phyloP scores from a whole-genome alignment of 371 early-diverging fungal genomes.

The Haplosporangium sp. region DNA sequence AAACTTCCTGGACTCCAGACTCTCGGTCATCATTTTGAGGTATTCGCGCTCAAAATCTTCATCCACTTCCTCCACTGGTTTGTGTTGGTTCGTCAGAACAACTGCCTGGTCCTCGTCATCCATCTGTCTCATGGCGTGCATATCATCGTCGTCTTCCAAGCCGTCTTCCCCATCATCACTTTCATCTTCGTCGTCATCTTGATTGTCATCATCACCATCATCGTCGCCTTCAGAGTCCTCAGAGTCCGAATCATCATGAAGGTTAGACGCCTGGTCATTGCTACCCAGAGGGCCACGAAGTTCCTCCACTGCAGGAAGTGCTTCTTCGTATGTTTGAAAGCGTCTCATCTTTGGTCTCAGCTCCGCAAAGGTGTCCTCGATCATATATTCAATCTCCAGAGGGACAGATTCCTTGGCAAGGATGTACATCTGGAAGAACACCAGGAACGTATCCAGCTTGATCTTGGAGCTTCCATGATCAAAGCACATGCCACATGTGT shows the following conservation, averaged over 20 bases:
- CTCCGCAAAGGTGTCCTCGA: slow-evolving; percentile 84
- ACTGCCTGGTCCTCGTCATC: slow-evolving; percentile 69
- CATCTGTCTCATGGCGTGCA: slow-evolving; percentile 44
- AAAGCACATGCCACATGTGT: slow-evolving; percentile 90
- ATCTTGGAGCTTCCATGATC: slow-evolving; percentile 74
- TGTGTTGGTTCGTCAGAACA: slow-evolving; percentile 64
- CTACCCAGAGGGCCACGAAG: slow-evolving; percentile 58
- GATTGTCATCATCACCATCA: slow-evolving; percentile 57
- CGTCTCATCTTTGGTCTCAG: slow-evolving; percentile 75
- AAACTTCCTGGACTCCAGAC: slow-evolving; percentile 81
- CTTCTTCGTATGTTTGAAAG: slow-evolving; percentile 81
- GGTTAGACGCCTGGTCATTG: slow-evolving; percentile 13
- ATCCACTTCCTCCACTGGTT: slow-evolving; percentile 65
- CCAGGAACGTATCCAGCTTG: slow-evolving; percentile 79
- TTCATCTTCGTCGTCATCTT: slow-evolving; percentile 53
- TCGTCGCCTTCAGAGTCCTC: slow-evolving; percentile 63
- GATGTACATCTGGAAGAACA: slow-evolving; percentile 90
- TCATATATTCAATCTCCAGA: slow-evolving; percentile 89
- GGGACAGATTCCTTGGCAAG: slow-evolving; percentile 84
- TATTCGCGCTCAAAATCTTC: slow-evolving; percentile 84
- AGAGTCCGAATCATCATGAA: slow-evolving; percentile 57
- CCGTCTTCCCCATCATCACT: slow-evolving; percentile 54
- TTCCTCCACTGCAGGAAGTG: slow-evolving; percentile 74
- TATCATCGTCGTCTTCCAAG: slow-evolving; percentile 24
- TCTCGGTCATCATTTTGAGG: slow-evolving; percentile 85